Evolutionary conservation across 1,139 yeast genomes (phyloP).

Genomic region (Eremothecium gossypii): DNA sequence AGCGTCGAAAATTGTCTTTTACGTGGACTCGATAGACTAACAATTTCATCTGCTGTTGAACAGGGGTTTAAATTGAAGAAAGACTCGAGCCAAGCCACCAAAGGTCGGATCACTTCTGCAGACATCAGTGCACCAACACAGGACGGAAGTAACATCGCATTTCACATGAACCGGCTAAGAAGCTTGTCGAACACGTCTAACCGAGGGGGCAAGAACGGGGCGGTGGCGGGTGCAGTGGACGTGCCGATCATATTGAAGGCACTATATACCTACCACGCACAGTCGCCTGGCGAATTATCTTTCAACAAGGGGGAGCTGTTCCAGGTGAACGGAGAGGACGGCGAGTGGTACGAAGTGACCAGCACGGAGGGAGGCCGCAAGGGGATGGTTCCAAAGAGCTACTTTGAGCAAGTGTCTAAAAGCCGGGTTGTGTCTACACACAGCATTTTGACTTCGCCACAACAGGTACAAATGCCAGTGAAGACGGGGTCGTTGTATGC

Average conservation of each 20-base stretch:
- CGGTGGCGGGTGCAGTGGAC: neutral
- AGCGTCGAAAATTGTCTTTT: too few species aligned
- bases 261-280: slow-evolving; percentile 65
- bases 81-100: slow-evolving; percentile 10
- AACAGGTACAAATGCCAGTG: slow-evolving; percentile 11
- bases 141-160: slow-evolving; percentile 13
- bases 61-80: slow-evolving; percentile 21
- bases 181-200: slow-evolving; percentile 1
- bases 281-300: slow-evolving; percentile 71
- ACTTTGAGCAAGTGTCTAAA: slow-evolving; percentile 53
- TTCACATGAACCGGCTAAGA: slow-evolving; percentile 12
- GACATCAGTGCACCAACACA: slow-evolving; percentile 27
- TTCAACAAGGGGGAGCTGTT: slow-evolving; percentile 82
- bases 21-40: neutral
- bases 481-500: slow-evolving; percentile 44
- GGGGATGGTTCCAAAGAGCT: slow-evolving; percentile 82
- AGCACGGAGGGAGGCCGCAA: slow-evolving; percentile 70
- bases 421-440: slow-evolving; percentile 11
- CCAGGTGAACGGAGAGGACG: slow-evolving; percentile 61
- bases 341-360: slow-evolving; percentile 78
- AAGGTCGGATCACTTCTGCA: slow-evolving; percentile 26
- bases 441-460: slow-evolving; percentile 9
- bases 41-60: neutral
- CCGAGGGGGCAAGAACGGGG: slow-evolving; percentile 2
- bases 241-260: slow-evolving; percentile 46